Evolutionary conservation across 2,329 filamentous ascomycete genomes (phyloP), one percentile per base, ranked within the genome.

Genomic region (Clarireedia paspali): DNA sequence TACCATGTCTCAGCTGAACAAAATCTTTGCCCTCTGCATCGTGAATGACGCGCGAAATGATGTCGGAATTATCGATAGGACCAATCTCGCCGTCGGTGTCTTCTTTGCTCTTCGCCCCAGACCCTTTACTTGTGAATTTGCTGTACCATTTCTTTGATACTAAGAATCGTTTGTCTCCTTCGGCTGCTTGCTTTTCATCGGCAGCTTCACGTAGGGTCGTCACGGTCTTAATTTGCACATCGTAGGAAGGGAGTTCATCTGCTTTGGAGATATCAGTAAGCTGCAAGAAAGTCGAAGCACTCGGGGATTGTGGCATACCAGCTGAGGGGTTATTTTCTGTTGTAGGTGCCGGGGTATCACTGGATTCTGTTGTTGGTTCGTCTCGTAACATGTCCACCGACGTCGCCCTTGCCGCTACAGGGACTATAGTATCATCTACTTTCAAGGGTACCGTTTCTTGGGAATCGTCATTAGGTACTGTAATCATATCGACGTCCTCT

Each of bases 61-160:
- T 84, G 67, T 91, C 87, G 0, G 87, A 84, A 68, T 96, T 96
- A 74, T 96, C 90, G 34, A 97, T 81, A 0, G 89, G 88, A 1
- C 91, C 91, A 6, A 73, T 64, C 4, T 82, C 79, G 6, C 80
- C 82, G 57, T 85, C 79, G 10, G 76, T 68, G 9, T 79, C 78
- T n/a, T 77, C 73, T 60, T 88, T 87, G 58, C 81, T 78, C 20
- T 76, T 77, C 51, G 77, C 70, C n/a, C 82, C 79, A 7, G 80
- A 77, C 49, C 81, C 81, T 55, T 88, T 77, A 24, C 87, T 80
- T 57, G 86, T 75, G 2, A 94, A 89, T 57, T 83, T 81, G 56
- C 80, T 77, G 36, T 96, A 77, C 94, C 94, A 97, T 57, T 78
- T 77, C 50, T 79, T 81, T 1, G 91, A 95, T 4, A 97, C 81